Conservation (phyloP, 495 filamentous ascomycete genomes). For the Aspergillus bertholletiae region DNA sequence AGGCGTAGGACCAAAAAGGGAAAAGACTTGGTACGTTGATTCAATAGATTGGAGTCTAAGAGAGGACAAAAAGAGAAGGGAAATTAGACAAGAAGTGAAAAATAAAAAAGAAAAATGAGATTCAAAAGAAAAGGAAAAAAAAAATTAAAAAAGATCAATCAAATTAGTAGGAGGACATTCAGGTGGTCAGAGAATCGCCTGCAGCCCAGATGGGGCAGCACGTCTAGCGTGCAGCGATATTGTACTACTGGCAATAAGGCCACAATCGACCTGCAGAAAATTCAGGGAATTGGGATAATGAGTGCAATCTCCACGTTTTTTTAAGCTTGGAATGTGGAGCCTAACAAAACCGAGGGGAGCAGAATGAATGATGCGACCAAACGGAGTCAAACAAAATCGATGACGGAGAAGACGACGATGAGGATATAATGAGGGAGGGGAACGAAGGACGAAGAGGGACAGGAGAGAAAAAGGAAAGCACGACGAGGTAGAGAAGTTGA, state of each 20-base stretch:
- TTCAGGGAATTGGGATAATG: constrained; percentile 7
- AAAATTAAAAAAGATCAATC: constrained; percentile 13
- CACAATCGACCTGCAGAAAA: neutral
- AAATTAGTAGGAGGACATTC: constrained; percentile 12
- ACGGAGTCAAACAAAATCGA: constrained; percentile 9
- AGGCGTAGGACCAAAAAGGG: neutral
- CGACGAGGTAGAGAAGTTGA: constrained; percentile 7
- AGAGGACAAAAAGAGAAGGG: neutral
- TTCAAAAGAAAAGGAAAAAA: neutral
- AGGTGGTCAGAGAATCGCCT: constrained; percentile 35
- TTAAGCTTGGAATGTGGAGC: constrained; percentile 8
- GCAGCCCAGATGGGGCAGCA: constrained; percentile 28
- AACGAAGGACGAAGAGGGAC: constrained; percentile 11
- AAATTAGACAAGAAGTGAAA: constrained; percentile 8
- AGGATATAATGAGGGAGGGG: neutral
- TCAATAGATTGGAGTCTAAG: neutral
- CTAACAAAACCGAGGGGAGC: neutral
- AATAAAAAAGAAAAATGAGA: constrained; percentile 3
- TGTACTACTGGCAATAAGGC: constrained; percentile 6
- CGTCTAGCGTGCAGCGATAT: constrained; percentile 23
- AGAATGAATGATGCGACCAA: neutral
- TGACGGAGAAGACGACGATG: neutral
- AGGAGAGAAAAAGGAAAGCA: constrained; percentile 10
- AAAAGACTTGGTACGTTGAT: constrained; percentile 15
- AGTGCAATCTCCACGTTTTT: constrained; percentile 8